phyloP scores from a whole-genome alignment of 2,329 filamentous ascomycete species.

The Alternaria ventricosa region DNA sequence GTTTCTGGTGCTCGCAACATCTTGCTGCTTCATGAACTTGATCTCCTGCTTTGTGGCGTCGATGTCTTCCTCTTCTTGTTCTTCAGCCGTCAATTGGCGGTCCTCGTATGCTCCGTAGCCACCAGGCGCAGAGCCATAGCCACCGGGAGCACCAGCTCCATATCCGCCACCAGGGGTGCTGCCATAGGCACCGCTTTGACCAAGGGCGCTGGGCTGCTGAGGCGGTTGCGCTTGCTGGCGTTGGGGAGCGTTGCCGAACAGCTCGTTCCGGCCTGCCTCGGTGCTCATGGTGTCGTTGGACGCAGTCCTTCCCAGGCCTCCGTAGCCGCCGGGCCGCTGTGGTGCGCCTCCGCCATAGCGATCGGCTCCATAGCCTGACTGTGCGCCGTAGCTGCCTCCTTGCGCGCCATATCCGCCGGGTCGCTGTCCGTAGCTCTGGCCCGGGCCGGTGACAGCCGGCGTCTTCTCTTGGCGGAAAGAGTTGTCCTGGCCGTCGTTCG shows the following conservation, averaged over 20 bases:
- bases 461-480: conserved; percentile 52
- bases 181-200: conserved; percentile 29
- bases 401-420: conserved; percentile 33
- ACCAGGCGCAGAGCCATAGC: conserved; percentile 29
- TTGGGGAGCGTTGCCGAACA: conserved; percentile 67
- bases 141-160: conserved; percentile 26
- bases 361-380: conserved; percentile 53
- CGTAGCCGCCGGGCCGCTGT: conserved; percentile 48
- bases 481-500: conserved; percentile 40
- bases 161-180: conserved; percentile 29
- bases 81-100: conserved; percentile 81
- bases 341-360: conserved; percentile 55
- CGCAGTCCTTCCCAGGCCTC: conserved; percentile 40
- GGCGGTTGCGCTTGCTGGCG: conserved; percentile 54
- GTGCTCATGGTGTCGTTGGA: conserved; percentile 54
- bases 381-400: conserved; percentile 39
- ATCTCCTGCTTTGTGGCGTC: conserved; percentile 77
- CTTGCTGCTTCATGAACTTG: conserved; percentile 72
- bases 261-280: conserved; percentile 66
- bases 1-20: conserved; percentile 74
- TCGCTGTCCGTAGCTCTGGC: conserved; percentile 50
- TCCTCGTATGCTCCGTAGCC: conserved; percentile 65
- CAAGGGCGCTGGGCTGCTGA: conserved; percentile 33
- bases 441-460: conserved; percentile 51
- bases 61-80: conserved; percentile 75